Evolutionary conservation across 2,329 filamentous ascomycete species (phyloP), one percentile per base, ranked within the genome.

Genomic region (Colletotrichum eleusines): DNA sequence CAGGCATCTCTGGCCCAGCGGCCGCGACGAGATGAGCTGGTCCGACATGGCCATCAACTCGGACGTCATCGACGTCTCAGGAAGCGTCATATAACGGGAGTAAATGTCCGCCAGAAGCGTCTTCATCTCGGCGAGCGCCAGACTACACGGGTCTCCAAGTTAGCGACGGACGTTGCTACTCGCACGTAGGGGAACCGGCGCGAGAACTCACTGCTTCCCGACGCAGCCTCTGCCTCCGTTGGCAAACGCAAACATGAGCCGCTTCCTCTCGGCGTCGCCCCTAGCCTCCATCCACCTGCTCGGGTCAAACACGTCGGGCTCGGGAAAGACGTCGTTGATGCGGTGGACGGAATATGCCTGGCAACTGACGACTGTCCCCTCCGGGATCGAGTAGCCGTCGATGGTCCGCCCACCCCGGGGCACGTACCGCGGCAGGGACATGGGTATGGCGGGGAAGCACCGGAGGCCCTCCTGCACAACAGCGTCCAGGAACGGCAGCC

Each of bases 201-300:
- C 40, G 26, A 48, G 16, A 55, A 87, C 89, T 81, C 80, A 92
- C 90, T 92, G 88, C 75, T 89, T 90, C 4, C 89, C 90, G 31
- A 90, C 86, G 72, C 91, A 93, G 0, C 89, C 90, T 74, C 91
- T 82, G 0, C 89, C 90, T 5, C 91, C 91, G 58, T 84, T 87
- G 8, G 89, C 86, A 81, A 92, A 92, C 0, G 91, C 87, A 81
- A 91, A 92, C 75, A 91, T 88, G 9, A 88, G 76, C 53, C 88
- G 82, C 74, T 88, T 88, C 68, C 89, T 84, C 75, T 95, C 92
- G 70, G 91, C 86, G 75, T 95, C 93, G 2, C 93, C 94, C 55
- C 91, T 87, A 11, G 87, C 85, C 20, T 87, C 89, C 73, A 97
- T 88, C 95, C 95, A 98, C 74, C 95, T 87, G 67, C 95, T 92